Conservation (phyloP, 1,139 yeast genomes). For the Geotrichum australiense region DNA sequence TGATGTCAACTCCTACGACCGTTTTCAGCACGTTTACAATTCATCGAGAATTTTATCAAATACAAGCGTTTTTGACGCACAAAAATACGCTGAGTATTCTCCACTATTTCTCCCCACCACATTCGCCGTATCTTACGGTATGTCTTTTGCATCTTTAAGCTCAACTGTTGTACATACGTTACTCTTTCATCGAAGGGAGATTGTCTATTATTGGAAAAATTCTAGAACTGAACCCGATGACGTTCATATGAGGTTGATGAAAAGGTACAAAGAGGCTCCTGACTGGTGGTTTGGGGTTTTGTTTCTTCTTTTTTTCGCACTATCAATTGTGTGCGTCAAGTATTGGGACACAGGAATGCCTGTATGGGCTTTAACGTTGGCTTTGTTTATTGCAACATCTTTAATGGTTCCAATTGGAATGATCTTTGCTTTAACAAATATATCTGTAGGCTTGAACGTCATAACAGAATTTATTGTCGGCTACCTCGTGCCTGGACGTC, state of each 20-base stretch:
- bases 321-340: conserved; percentile 45
- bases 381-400: conserved; percentile 45
- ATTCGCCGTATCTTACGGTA: conserved; percentile 54
- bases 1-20: conserved; percentile 40
- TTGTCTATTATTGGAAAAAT: conserved; percentile 41
- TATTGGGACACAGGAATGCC: conserved; percentile 39
- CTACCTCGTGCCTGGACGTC: conserved; percentile 56
- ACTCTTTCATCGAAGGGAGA: conserved; percentile 51
- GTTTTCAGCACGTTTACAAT: conserved; percentile 41
- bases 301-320: conserved; percentile 42
- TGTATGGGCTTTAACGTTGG: conserved; percentile 51
- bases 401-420: conserved; percentile 52
- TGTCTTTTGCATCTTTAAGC: conserved; percentile 56
- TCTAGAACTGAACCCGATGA: conserved; percentile 45
- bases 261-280: conserved; percentile 52
- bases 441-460: conserved; percentile 50
- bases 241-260: conserved; percentile 59
- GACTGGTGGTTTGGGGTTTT: conserved; percentile 57
- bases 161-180: conserved; percentile 51
- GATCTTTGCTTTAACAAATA: conserved; percentile 50
- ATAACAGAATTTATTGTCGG: conserved; percentile 58
- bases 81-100: conserved; percentile 48
- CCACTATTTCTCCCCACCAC: conserved; percentile 61
- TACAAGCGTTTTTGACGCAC: conserved; percentile 40
- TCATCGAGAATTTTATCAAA: conserved; percentile 42